phyloP scores from a whole-genome alignment of 768 basidiomycete species.

The Fomitopsis serialis region DNA sequence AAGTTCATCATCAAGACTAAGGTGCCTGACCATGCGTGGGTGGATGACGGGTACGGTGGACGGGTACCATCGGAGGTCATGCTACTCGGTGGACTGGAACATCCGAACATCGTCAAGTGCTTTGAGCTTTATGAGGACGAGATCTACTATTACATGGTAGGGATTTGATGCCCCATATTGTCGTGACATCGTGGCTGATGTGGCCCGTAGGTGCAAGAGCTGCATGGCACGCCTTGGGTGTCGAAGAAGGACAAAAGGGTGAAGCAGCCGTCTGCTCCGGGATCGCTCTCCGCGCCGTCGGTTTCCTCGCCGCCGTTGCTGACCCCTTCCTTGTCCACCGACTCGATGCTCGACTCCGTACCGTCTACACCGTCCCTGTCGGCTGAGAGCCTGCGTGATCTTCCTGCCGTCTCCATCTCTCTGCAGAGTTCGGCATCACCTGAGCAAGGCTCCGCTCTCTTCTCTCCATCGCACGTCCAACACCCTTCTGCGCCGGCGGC shows the following conservation, averaged over 20 bases:
- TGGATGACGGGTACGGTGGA: constrained; percentile 54
- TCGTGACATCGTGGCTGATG: constrained; percentile 3
- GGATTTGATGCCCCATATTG: constrained; percentile 21
- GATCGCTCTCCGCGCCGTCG: constrained; percentile 31
- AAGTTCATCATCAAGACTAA: constrained; percentile 89
- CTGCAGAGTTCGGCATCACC: neutral
- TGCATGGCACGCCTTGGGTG: constrained; percentile 89
- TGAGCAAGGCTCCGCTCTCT: neutral
- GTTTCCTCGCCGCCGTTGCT: constrained; percentile 53
- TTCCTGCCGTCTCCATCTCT: neutral
- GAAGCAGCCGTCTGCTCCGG: constrained; percentile 21
- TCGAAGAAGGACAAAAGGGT: constrained; percentile 35
- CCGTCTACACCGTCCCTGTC: constrained; percentile 40
- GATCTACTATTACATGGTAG: constrained; percentile 81
- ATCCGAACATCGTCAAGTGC: constrained; percentile 80
- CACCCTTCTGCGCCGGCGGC: neutral
- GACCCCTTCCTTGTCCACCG: constrained; percentile 49
- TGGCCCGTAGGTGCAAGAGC: constrained; percentile 69
- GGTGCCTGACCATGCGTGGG: constrained; percentile 56
- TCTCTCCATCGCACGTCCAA: neutral
- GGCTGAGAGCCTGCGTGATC: constrained; percentile 3
- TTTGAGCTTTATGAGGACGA: constrained; percentile 82
- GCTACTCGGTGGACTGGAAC: constrained; percentile 66
- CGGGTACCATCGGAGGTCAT: constrained; percentile 78
- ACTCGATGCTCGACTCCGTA: constrained; percentile 39